Conservation (phyloP, 306 rosid species). For the apple (Malus domestica) region ASM211411v1 NC_041792.1:29097907-29098406, state of each 20-base stretch:
- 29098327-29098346: not conserved
- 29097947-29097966: not conserved
- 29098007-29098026: constrained; percentile 41
- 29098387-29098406: not conserved
- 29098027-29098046: constrained; percentile 57
- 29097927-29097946: not conserved
- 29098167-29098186: constrained; percentile 56
- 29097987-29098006: constrained; percentile 68
- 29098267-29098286: constrained; percentile 74
- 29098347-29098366: not conserved
- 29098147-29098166: constrained; percentile 63
- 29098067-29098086: constrained; percentile 34
- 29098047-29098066: constrained; percentile 58
- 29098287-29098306: constrained; percentile 41
- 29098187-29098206: constrained; percentile 56
- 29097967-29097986: constrained; percentile 28
- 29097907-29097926: not conserved
- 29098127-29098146: constrained; percentile 52
- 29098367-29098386: not conserved
- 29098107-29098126: constrained; percentile 69
- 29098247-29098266: constrained; percentile 83
- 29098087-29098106: constrained; percentile 37
- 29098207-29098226: constrained; percentile 55
- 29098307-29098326: constrained; percentile 63
- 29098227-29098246: constrained; percentile 81